Evolutionary conservation across 2,329 filamentous ascomycete species (phyloP).

Genomic region (Thelonectria rubi): DNA sequence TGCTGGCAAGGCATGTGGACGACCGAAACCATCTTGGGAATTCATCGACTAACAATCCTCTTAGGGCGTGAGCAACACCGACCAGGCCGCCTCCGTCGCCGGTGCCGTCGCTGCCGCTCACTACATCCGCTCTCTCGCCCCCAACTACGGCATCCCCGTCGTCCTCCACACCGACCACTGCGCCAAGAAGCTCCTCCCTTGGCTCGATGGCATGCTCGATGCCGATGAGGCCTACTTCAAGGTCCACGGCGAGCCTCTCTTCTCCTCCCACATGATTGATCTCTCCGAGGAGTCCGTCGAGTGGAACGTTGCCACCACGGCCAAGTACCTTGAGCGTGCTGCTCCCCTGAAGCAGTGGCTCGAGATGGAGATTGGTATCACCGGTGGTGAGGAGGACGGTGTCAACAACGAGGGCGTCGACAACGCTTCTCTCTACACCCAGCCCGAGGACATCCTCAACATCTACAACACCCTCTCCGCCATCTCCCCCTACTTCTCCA

Average conservation of each 20-base stretch:
- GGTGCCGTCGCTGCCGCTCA: slow-evolving; percentile 90
- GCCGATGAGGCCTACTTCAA: slow-evolving; percentile 97
- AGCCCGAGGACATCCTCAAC: slow-evolving; percentile 93
- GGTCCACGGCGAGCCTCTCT: slow-evolving; percentile 88
- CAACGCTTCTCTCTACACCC: slow-evolving; percentile 97
- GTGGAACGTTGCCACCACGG: slow-evolving; percentile 91
- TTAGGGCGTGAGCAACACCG: slow-evolving; percentile 76
- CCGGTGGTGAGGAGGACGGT: slow-evolving; percentile 96
- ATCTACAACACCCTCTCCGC: slow-evolving; percentile 87
- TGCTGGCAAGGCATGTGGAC: slow-evolving; percentile 74
- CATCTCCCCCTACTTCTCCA: slow-evolving; percentile 96
- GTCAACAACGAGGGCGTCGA: slow-evolving; percentile 98
- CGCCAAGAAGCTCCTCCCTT: slow-evolving; percentile 98
- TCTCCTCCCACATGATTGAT: slow-evolving; percentile 99
- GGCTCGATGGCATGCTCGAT: slow-evolving; percentile 95
- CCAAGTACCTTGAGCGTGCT: slow-evolving; percentile 91
- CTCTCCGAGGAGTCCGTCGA: slow-evolving; percentile 90
- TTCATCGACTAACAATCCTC: slow-evolving; percentile 17
- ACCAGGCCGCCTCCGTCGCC: slow-evolving; percentile 89
- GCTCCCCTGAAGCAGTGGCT: slow-evolving; percentile 99
- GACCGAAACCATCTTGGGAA: not conserved
- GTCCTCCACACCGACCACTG: slow-evolving; percentile 98
- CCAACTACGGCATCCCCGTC: slow-evolving; percentile 88
- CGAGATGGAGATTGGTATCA: slow-evolving; percentile 92
- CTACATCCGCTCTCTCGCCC: slow-evolving; percentile 90